Base-by-base conservation (phyloP, 2,329 filamentous ascomycete species). In the Ophiostoma himal-ulmi region DNA sequence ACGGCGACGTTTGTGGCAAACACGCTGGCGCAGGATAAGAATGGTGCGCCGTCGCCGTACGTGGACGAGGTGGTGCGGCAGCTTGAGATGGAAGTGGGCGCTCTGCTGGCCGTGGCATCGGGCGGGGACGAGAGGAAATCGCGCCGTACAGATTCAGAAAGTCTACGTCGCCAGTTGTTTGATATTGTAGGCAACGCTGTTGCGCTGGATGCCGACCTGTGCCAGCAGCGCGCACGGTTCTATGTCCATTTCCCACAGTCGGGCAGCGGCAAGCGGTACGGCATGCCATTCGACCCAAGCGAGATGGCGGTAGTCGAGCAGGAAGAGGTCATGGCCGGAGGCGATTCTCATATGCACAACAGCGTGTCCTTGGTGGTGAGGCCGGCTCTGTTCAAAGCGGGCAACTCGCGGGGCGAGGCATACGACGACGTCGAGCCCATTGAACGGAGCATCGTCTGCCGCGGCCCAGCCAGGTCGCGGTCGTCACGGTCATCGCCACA, bases 221-320 rank as follows among this genome's bases (percentile, higher is more conserved):
- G 70, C 69, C 72, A 71, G 54, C 72, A 73, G 57, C 67, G 70
- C 17, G 66, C 72, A 8, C 70, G 69, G 69, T 73, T 65, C 36
- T 71, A 71, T 36, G 67, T 73, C 17, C 70, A 66, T 20, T 71
- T 69, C 36, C 72, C 72, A 36, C 66, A 34, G 1, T 48, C 70
- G 17, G 20, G 64, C 4, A 69, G 62, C 30, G 69, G 69, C 6
- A 54, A 66, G 30, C 70, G 57, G 1, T 69, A 69, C 44, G 72
- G 72, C 26, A 73, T 73, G 72, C 39, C 70, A 1, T 68, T 73
- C 60, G 69, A 70, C n/a, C 3, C 34, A 3, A 17, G 14, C 26
- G 13, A 57, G 52, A 57, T 57, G 52, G 52, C 8, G 1, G 52
- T 57, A 3, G 52, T 57, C 13, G 52, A 57, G 52, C 52, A 57